These are phyloP conservation scores for Achaetomiella virescens DNA, from an alignment of 495 filamentous ascomycete genomes.

Conservation along the genomic window DNA sequence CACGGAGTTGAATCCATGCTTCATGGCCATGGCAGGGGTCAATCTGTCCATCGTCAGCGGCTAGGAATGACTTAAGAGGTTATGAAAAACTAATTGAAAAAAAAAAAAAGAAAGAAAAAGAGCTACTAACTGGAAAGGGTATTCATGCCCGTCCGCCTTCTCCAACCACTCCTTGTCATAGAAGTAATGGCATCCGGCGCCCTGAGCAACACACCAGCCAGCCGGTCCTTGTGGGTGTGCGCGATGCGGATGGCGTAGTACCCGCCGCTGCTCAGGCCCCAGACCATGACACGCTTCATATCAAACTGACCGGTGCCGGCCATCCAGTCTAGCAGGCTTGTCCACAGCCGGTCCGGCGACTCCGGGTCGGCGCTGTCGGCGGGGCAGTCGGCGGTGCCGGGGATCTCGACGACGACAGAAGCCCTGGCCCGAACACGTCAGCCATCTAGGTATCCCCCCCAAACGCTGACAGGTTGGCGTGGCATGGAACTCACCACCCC, in stretches of 20 bases:
- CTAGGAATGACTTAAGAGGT: background rate
- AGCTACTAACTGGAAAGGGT: constrained; percentile 59
- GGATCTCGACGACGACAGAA: constrained; percentile 63
- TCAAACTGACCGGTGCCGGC: constrained; percentile 52
- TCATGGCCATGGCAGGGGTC: constrained; percentile 58
- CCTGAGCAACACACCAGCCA: constrained; percentile 64
- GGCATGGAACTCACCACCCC: constrained; percentile 35
- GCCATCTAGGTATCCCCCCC: background rate
- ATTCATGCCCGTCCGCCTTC: constrained; percentile 65
- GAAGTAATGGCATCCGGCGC: constrained; percentile 67
- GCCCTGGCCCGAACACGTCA: constrained; percentile 26
- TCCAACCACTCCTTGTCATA: constrained; percentile 60
- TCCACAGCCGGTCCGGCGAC: constrained; percentile 53
- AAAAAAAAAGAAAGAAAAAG: no score
- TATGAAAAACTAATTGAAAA: no score
- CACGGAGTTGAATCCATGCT: constrained; percentile 59
- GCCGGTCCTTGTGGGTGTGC: constrained; percentile 56
- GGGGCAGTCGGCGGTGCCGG: constrained; percentile 73
- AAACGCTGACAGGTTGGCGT: background rate
- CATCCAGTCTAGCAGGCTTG: constrained; percentile 63
- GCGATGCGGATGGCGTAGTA: constrained; percentile 72
- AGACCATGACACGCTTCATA: constrained; percentile 55
- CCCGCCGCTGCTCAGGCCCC: constrained; percentile 69
- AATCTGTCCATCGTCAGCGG: constrained; percentile 36
- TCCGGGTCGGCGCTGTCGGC: constrained; percentile 49